These are phyloP conservation scores for Noccaea bulbosa DNA, from an alignment of 345 rosid species.

Conservation along the genomic window DNA sequence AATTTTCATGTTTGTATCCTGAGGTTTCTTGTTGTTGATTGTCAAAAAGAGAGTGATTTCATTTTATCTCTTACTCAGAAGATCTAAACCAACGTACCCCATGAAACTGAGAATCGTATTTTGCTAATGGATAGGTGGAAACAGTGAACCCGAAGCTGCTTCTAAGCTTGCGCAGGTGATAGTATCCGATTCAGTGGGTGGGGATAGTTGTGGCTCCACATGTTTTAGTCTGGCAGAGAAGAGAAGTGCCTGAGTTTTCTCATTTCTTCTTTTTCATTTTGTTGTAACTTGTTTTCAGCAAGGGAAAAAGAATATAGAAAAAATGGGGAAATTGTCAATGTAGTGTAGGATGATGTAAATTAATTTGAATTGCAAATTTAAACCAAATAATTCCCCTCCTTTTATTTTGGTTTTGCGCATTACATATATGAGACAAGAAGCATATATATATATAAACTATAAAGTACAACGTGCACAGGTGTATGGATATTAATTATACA, in stretches of 20 bases:
- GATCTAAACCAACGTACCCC: conserved; percentile 17
- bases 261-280: conserved; percentile 16
- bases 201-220: conserved; percentile 41
- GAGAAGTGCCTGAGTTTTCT: conserved; percentile 33
- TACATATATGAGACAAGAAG: conserved; percentile 28
- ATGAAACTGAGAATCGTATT: conserved; percentile 28
- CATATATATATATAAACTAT: conserved; percentile 1
- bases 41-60: background rate
- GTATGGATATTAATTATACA: conserved; percentile 34
- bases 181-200: conserved; percentile 41
- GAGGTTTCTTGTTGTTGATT: background rate
- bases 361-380: background rate
- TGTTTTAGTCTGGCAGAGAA: conserved; percentile 40
- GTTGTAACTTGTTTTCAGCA: conserved; percentile 22
- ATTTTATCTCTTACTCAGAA: conserved; percentile 3
- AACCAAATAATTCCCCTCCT: conserved; percentile 4
- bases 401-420: conserved; percentile 24
- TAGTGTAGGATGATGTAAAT: conserved; percentile 22
- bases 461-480: too few species aligned
- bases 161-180: conserved; percentile 33
- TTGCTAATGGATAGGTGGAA: conserved; percentile 42
- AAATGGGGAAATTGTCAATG: conserved; percentile 22
- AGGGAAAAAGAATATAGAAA: background rate
- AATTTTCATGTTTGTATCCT: background rate
- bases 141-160: conserved; percentile 55